phyloP scores from a whole-genome alignment of 805 yeast genomes.

The Wickerhamomyces bovis region DNA sequence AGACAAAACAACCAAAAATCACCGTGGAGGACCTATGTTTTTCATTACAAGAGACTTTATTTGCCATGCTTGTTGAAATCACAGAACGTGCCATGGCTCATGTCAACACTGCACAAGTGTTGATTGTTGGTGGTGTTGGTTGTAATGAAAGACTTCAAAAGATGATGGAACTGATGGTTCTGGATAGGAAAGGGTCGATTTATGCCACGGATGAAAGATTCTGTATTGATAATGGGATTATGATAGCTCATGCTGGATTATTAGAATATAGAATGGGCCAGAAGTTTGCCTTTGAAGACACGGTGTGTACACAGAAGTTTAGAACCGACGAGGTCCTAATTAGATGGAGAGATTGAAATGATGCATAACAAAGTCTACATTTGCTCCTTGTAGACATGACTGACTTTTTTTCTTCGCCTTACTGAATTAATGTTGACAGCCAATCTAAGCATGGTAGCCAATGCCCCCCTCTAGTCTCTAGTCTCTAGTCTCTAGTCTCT shows the following conservation, averaged over 20 bases:
- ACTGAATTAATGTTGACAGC: no score
- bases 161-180: constrained; percentile 95
- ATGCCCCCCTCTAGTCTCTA: no score
- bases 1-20: constrained; percentile 41
- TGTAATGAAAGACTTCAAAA: constrained; percentile 86
- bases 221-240: constrained; percentile 96
- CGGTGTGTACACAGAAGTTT: constrained; percentile 89
- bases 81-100: constrained; percentile 99
- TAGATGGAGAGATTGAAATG: constrained; percentile 66
- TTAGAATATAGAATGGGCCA: constrained; percentile 80
- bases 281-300: constrained; percentile 47
- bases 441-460: no score
- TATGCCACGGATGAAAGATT: constrained; percentile 95
- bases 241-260: constrained; percentile 98
- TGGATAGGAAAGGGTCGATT: constrained; percentile 81
- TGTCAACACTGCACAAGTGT: constrained; percentile 79
- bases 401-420: no score
- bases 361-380: no score
- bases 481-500: no score
- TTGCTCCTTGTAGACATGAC: no score
- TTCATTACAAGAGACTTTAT: constrained; percentile 86
- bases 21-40: constrained; percentile 87
- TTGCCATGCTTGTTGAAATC: constrained; percentile 95
- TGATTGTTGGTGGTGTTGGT: constrained; percentile 98
- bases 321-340: constrained; percentile 92